These are phyloP conservation scores for Ogataea pignaliae DNA, from an alignment of 805 yeast genomes.

Conservation along the genomic window DNA sequence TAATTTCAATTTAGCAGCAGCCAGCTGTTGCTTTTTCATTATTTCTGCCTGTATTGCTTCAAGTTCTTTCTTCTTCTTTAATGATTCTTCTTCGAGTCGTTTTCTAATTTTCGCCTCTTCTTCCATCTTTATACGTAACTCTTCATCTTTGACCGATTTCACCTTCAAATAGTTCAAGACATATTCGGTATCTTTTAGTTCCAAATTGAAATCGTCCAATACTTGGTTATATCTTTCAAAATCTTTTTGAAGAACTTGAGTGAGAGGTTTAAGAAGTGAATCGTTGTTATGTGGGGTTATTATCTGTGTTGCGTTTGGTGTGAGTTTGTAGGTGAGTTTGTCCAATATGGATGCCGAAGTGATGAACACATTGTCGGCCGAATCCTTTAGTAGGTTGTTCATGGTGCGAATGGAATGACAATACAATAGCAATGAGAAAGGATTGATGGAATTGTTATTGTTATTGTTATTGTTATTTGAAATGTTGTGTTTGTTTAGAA, in stretches of 20 bases:
- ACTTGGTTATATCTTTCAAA: constrained; percentile 26
- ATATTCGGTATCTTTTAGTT: constrained; percentile 26
- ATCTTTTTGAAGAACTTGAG: constrained; percentile 22
- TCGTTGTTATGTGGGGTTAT: constrained; percentile 28
- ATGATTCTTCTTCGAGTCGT: constrained; percentile 17
- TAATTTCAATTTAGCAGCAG: constrained; percentile 4
- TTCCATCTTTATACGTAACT: constrained; percentile 15
- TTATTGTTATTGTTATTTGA: no score
- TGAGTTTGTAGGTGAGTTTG: constrained; percentile 23
- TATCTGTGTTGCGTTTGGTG: constrained; percentile 20
- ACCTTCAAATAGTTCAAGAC: constrained; percentile 24
- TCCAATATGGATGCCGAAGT: constrained; percentile 31
- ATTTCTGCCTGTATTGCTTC: constrained; percentile 13
- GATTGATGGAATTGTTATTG: no score
- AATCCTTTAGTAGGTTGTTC: constrained; percentile 25
- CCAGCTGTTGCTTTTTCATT: constrained; percentile 11
- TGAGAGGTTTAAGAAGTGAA: constrained; percentile 21
- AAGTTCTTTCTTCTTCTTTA: constrained; percentile 11
- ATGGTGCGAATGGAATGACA: constrained; percentile 8
- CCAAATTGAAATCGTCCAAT: constrained; percentile 25
- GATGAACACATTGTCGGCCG: constrained; percentile 30
- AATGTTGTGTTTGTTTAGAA: no score
- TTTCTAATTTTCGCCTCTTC: constrained; percentile 19
- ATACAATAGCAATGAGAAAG: no score
- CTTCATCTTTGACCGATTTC: constrained; percentile 26